These are phyloP conservation scores for Ceriops decandra DNA, from an alignment of 345 rosid genomes.

Conservation along the genomic window DNA sequence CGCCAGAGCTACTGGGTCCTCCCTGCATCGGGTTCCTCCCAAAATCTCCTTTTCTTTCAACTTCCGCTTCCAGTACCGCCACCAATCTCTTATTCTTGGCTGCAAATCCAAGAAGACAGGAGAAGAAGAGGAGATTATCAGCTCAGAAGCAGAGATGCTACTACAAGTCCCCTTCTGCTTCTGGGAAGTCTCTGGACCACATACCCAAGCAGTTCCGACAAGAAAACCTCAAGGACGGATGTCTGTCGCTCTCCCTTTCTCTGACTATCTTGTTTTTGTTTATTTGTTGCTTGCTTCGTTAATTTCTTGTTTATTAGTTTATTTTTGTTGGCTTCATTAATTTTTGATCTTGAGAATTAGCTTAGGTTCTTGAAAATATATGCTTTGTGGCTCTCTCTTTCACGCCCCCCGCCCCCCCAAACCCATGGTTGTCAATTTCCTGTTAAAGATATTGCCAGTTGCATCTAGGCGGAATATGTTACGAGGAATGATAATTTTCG, in stretches of 20 bases:
- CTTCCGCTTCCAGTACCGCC: not conserved
- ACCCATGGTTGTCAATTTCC: not conserved
- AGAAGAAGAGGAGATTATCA: not conserved
- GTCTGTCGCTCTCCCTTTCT: constrained; percentile 34
- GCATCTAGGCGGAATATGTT: not conserved
- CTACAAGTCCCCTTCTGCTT: constrained; percentile 38
- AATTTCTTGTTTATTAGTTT: not conserved
- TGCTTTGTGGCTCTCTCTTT: not conserved
- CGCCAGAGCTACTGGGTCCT: constrained; percentile 27
- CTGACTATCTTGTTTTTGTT: not conserved
- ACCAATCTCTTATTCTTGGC: constrained; percentile 26
- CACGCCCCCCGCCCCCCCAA: too few relatives aligned
- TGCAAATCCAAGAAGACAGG: constrained; percentile 18
- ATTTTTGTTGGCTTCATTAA: not conserved
- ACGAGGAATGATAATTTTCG: not conserved
- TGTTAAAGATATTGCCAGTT: not conserved
- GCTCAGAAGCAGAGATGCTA: constrained; percentile 24
- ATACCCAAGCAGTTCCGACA: constrained; percentile 78
- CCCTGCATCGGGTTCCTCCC: constrained; percentile 21
- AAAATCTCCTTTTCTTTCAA: constrained; percentile 46
- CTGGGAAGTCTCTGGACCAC: constrained; percentile 41
- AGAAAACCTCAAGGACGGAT: constrained; percentile 72
- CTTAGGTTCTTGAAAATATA: not conserved
- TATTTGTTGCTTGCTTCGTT: not conserved
- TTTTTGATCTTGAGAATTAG: not conserved